phyloP scores from a whole-genome alignment of 345 rosid genomes.

The Punica granatum region DNA sequence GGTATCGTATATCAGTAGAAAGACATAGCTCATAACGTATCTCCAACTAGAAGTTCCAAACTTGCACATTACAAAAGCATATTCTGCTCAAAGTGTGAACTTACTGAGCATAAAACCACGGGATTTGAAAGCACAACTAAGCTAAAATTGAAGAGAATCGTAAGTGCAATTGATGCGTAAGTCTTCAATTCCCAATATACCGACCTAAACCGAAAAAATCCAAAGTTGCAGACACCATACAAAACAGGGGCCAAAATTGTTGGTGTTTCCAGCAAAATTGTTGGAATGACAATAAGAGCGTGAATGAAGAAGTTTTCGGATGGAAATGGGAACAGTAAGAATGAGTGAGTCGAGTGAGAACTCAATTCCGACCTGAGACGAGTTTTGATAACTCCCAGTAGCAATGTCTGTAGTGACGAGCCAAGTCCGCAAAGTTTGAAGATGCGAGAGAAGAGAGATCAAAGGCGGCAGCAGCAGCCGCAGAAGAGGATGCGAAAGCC shows the following conservation, averaged over 20 bases:
- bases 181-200: not conserved
- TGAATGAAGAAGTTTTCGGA: too few relatives aligned
- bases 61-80: not conserved
- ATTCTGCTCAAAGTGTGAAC: not conserved
- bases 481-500: slow-evolving; percentile 12
- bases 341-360: not conserved
- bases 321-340: not conserved
- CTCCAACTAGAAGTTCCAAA: too few relatives aligned
- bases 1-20: too few relatives aligned
- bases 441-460: slow-evolving; percentile 21
- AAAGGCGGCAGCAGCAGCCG: too few relatives aligned
- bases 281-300: too few relatives aligned
- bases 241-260: not conserved
- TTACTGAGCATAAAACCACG: not conserved
- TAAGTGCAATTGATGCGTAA: not conserved
- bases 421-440: slow-evolving; percentile 27
- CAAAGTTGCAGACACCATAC: not conserved
- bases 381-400: slow-evolving; percentile 94
- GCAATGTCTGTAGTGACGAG: slow-evolving; percentile 59
- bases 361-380: slow-evolving; percentile 74
- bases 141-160: not conserved
- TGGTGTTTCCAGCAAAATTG: not conserved
- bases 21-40: not conserved
- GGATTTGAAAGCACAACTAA: not conserved
- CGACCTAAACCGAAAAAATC: not conserved